phyloP scores from a whole-genome alignment of 2,329 filamentous ascomycete genomes.

The Juglanconis sp. region DNA sequence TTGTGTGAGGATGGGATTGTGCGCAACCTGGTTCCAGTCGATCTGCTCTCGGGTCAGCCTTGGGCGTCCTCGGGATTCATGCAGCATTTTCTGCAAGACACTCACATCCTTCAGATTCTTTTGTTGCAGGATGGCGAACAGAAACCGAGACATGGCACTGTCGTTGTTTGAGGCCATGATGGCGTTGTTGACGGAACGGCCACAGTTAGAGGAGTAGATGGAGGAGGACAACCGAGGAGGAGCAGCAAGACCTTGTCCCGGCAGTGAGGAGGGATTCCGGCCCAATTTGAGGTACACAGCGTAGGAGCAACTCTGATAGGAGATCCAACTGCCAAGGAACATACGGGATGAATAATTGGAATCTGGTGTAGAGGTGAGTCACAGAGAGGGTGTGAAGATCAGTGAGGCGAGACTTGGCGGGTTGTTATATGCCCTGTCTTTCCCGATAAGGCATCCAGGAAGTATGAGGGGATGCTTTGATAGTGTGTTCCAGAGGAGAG shows the following conservation, averaged over 20 bases:
- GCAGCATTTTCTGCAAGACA: neutral
- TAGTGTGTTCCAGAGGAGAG: neutral
- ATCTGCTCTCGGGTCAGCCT: constrained; percentile 40
- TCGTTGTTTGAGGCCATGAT: constrained; percentile 55
- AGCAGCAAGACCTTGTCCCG: constrained; percentile 17
- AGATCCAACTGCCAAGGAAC: constrained; percentile 19
- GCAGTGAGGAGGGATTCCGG: constrained; percentile 22
- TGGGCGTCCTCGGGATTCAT: neutral
- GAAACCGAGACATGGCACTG: constrained; percentile 54
- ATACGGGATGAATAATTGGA: constrained; percentile 23
- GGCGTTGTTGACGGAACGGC: constrained; percentile 16
- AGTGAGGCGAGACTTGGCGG: constrained; percentile 36
- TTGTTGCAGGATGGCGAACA: constrained; percentile 58
- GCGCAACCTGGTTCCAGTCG: constrained; percentile 57
- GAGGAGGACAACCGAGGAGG: neutral
- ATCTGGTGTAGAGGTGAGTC: constrained; percentile 36
- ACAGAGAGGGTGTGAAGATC: constrained; percentile 34
- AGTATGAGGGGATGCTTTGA: constrained; percentile 11
- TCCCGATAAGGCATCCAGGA: constrained; percentile 8
- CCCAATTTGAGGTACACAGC: constrained; percentile 27
- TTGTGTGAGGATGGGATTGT: constrained; percentile 50
- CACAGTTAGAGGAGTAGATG: constrained; percentile 16
- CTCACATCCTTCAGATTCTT: constrained; percentile 60
- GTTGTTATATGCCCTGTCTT: constrained; percentile 34
- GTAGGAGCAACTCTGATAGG: neutral